A percentile compares a stretch with the other conserved stretches of the same genome.
phyloP scores from a whole-genome alignment of 2,329 filamentous ascomycete genomes.

The Anisogramma anomala region DNA sequence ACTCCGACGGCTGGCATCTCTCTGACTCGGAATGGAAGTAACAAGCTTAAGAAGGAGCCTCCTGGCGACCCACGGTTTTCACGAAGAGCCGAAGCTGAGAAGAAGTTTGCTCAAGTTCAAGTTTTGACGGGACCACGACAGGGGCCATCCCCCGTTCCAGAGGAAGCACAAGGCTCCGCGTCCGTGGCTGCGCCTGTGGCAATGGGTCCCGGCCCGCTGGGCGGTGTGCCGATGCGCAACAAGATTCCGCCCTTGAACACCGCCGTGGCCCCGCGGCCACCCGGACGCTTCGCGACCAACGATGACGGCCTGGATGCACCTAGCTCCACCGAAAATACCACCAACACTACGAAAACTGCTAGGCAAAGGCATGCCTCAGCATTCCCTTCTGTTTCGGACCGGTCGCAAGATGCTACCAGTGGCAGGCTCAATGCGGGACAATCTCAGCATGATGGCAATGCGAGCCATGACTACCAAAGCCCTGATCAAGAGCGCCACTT shows the following conservation, averaged over 20 bases:
- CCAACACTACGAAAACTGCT: slow-evolving; percentile 17
- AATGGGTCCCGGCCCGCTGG: slow-evolving; percentile 3
- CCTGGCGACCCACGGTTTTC: slow-evolving; percentile 39
- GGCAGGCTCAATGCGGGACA: slow-evolving; percentile 5
- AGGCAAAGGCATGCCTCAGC: slow-evolving; percentile 12
- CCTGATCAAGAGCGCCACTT: slow-evolving; percentile 20
- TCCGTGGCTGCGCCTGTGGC: slow-evolving; percentile 9
- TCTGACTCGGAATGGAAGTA: slow-evolving; percentile 39
- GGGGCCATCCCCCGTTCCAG: neutral
- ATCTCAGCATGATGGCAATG: slow-evolving; percentile 19
- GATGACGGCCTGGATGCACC: slow-evolving; percentile 15
- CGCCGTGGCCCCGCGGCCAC: slow-evolving; percentile 5
- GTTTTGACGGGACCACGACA: neutral
- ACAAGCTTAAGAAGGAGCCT: slow-evolving; percentile 47
- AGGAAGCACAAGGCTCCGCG: slow-evolving; percentile 1
- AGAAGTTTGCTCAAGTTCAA: slow-evolving; percentile 19
- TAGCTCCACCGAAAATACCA: slow-evolving; percentile 15
- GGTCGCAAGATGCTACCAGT: slow-evolving; percentile 6
- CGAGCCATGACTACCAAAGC: slow-evolving; percentile 22
- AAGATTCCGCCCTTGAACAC: slow-evolving; percentile 9
- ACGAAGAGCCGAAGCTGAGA: slow-evolving; percentile 32
- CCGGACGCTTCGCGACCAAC: slow-evolving; percentile 8
- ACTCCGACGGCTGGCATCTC: slow-evolving; percentile 26
- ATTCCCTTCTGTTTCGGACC: slow-evolving; percentile 4
- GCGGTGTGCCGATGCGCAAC: slow-evolving; percentile 12